Conservation (phyloP, 768 basidiomycete genomes). For the Boletus reticulatus region DNA sequence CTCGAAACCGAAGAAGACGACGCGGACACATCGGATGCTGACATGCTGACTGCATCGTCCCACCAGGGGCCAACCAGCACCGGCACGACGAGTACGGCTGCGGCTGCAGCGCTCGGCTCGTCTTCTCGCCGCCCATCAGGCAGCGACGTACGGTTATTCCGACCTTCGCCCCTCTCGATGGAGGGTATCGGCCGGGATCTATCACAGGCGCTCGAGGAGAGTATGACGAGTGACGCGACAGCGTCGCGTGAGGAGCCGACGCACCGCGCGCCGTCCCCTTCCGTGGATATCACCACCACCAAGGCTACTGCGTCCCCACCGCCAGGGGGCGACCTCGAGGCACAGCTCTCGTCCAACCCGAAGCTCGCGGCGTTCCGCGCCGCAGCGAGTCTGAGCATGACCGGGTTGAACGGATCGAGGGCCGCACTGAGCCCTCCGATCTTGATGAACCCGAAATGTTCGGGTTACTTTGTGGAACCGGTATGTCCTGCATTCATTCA, state of each 20-base stretch:
- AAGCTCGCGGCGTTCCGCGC: constrained; percentile 48
- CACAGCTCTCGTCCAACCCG: constrained; percentile 45
- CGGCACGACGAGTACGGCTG: too few species aligned
- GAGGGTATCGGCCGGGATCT: constrained; percentile 32
- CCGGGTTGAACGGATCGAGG: constrained; percentile 19
- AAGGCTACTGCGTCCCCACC: constrained; percentile 6
- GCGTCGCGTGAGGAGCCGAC: background rate
- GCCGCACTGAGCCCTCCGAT: constrained; percentile 54
- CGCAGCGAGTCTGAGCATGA: constrained; percentile 26
- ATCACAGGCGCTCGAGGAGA: constrained; percentile 30
- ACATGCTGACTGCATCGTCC: constrained; percentile 7
- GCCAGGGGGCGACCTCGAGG: constrained; percentile 35
- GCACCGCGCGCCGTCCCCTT: background rate
- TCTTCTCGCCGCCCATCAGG: constrained; percentile 10
- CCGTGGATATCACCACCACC: background rate
- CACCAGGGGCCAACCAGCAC: background rate
- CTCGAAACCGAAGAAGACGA: constrained; percentile 51
- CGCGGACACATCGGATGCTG: constrained; percentile 20
- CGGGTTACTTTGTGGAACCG: constrained; percentile 96
- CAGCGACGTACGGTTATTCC: constrained; percentile 5
- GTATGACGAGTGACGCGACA: background rate
- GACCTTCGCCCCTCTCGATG: constrained; percentile 28
- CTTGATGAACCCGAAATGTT: constrained; percentile 78
- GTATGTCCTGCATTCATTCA: constrained; percentile 37
- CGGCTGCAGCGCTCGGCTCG: background rate